Base-by-base conservation (phyloP, 176 grass and related monocot genomes). In the Echinochloa phyllopogon region DNA sequence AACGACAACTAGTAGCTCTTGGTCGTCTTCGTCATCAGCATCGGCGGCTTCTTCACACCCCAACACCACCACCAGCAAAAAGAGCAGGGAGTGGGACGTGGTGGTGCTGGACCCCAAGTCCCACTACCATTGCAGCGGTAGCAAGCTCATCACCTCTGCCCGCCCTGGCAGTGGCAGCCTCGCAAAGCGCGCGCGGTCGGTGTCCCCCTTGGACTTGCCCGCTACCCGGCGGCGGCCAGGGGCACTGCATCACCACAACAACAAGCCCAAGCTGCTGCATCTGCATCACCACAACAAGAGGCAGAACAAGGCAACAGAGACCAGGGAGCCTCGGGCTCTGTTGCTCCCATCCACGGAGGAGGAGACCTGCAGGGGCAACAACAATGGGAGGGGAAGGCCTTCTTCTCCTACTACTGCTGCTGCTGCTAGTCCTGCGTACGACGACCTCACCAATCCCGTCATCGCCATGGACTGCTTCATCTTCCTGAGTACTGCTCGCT, bases 401-500 rank as follows among this genome's bases (percentile, higher is more conserved):
- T 1, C 10, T 40, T 10, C n/a, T 25, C 3, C n/a, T 11, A 3
- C 57, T 5, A 3, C 59, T 43, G 6, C 16, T 20, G 12, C 75
- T 33, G 2, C 29, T 33, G 4, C n/a, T 0, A 25, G 10, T 17
- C 8, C 44, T 6, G 14, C 37, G 13, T 60, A 68, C 12, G 65
- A 71, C 14, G 70, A 89, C 6, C 74, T 89, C 70, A 89, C 60
- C 36, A 89, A 89, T 42, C 87, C 87, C 2, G 63, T 85, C 70
- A 82, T 89, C 43, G 76, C 83, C 37, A 89, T 89, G 83, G 88
- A 89, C 52, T 82, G 83, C 83, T 89, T 86, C 65, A 82, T 89
- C 72, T 86, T 89, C 65, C 78, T 89, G 71, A 80, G n/a, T n/a
- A n/a, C 24, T 36, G 20, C 5, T 33, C 29, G 29, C 29, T 33